Percentiles rank a stretch among this genome's conserved stretches.
phyloP scores from a whole-genome alignment of 441 rosid genomes.

The Daphne laureola region DNA sequence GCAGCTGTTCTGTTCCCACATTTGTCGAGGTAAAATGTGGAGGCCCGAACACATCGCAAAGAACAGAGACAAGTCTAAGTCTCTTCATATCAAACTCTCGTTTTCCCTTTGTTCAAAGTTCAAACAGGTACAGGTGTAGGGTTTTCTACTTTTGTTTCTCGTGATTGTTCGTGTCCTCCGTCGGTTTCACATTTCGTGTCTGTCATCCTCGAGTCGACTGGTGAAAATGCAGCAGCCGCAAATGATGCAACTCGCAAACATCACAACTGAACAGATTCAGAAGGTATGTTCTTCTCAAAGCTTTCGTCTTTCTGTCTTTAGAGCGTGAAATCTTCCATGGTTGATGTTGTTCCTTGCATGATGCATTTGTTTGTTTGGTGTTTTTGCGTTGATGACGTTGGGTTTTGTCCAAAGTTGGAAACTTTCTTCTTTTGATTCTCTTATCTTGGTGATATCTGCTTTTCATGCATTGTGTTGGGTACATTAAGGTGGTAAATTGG shows the following conservation, averaged over 20 bases:
- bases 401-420: background rate
- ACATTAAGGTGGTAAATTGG: background rate
- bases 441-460: background rate
- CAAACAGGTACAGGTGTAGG: constrained; percentile 1
- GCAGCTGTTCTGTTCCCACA: too few species aligned
- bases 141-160: constrained; percentile 15
- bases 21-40: too few species aligned
- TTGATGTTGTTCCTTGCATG: constrained; percentile 17
- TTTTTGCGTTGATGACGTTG: background rate
- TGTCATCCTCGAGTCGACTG: constrained; percentile 2
- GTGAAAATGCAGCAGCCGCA: constrained; percentile 17
- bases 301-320: background rate
- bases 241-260: constrained; percentile 14
- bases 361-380: constrained; percentile 11
- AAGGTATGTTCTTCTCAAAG: constrained; percentile 20
- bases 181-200: background rate
- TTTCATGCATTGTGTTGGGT: too few species aligned
- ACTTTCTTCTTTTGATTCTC: background rate
- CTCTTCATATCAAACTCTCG: background rate
- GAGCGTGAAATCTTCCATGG: background rate
- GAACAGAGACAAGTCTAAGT: background rate
- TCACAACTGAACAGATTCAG: constrained; percentile 44
- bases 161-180: background rate
- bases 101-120: background rate
- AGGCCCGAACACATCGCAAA: too few species aligned